Conservation (phyloP, 164 flowering plant genomes). For the Stephania cephalantha region DNA sequence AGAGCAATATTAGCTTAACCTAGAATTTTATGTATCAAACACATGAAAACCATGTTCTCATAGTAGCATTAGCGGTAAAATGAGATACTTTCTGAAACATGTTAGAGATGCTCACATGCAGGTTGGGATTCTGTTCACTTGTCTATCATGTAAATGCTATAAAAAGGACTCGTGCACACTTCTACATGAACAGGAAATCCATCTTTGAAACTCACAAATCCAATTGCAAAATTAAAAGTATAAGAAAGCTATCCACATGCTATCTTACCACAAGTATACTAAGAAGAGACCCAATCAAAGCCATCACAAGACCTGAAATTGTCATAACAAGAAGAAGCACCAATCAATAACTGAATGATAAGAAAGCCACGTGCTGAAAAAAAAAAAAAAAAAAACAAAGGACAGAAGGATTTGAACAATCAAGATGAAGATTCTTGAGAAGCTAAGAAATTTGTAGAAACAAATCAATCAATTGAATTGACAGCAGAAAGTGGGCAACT, state of each 20-base stretch:
- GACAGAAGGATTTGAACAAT: not conserved
- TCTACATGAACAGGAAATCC: not conserved
- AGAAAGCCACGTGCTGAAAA: not conserved
- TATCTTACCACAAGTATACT: constrained; percentile 65
- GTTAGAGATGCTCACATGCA: not conserved
- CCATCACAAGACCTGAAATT: constrained; percentile 75
- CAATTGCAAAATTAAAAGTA: not conserved
- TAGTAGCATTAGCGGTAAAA: not conserved
- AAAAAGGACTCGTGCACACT: not conserved
- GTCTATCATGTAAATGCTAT: not conserved
- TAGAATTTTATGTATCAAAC: not conserved
- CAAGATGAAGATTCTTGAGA: not conserved
- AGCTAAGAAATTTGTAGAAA: not conserved
- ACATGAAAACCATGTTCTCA: not conserved
- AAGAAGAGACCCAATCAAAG: constrained; percentile 80
- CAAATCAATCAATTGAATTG: not conserved
- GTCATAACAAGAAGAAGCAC: not conserved
- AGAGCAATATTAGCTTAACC: no score
- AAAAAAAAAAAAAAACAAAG: not conserved
- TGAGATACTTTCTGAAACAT: not conserved
- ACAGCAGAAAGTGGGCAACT: not conserved
- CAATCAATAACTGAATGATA: not conserved
- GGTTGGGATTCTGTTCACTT: not conserved
- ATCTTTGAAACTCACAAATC: not conserved
- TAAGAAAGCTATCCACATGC: not conserved